phyloP scores from a whole-genome alignment of 768 basidiomycete genomes.

The Suillus occidentalis region DNA sequence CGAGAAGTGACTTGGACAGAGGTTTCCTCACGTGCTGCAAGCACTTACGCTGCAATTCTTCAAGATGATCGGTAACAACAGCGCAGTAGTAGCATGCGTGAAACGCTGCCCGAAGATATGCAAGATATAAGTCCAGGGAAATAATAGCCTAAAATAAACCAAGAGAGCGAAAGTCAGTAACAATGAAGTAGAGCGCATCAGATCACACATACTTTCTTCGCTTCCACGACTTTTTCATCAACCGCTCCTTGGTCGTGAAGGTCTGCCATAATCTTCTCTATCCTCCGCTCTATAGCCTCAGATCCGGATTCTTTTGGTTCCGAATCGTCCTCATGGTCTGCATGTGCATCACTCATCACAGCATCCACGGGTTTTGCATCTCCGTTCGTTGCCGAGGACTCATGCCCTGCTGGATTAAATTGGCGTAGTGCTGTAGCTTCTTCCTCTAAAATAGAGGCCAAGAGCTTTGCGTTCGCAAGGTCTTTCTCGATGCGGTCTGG shows the following conservation, averaged over 20 bases:
- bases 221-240: conserved; percentile 66
- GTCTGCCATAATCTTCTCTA: conserved; percentile 74
- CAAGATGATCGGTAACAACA: conserved; percentile 87
- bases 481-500: conserved; percentile 83
- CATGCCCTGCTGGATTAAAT: conserved; percentile 25
- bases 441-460: conserved; percentile 75
- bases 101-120: conserved; percentile 89
- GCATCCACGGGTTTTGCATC: conserved; percentile 31
- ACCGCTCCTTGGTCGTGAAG: conserved; percentile 63
- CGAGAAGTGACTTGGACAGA: conserved; percentile 56
- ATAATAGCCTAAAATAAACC: conserved; percentile 58
- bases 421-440: conserved; percentile 58
- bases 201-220: conserved; percentile 60
- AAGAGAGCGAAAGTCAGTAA: conserved; percentile 21
- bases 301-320: conserved; percentile 68
- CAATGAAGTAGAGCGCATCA: background rate
- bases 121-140: conserved; percentile 89
- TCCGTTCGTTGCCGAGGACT: conserved; percentile 26
- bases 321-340: conserved; percentile 42
- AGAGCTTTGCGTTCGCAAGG: conserved; percentile 67
- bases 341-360: conserved; percentile 30
- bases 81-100: conserved; percentile 98
- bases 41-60: conserved; percentile 95
- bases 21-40: conserved; percentile 87
- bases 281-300: conserved; percentile 77